Percentiles rank a stretch among this genome's conserved stretches.
These are phyloP conservation scores for Diplodia corticola DNA, from an alignment of 2,329 filamentous ascomycete species.

Conservation along the genomic window DNA sequence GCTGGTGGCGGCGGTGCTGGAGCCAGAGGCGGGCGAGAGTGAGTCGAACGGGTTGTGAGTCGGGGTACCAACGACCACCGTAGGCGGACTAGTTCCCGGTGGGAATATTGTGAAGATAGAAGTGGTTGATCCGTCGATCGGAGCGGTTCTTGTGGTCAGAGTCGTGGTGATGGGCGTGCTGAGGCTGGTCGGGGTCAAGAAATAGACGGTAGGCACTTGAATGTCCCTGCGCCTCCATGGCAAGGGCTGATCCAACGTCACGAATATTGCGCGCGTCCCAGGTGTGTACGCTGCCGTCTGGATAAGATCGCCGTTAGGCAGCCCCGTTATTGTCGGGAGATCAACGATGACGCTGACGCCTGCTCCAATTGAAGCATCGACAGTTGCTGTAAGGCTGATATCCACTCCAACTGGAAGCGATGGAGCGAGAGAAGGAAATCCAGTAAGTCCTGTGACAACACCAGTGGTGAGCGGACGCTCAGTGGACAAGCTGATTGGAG, in stretches of 20 bases:
- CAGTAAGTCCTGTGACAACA: background rate
- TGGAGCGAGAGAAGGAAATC: background rate
- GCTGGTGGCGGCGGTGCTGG: background rate
- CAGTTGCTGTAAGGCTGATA: background rate
- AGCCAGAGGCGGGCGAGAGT: background rate
- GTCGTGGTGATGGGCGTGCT: background rate
- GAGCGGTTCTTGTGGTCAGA: background rate
- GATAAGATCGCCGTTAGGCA: background rate
- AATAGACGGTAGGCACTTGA: background rate
- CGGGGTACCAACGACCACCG: constrained; percentile 8
- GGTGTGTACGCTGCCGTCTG: constrained; percentile 5
- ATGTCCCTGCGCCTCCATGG: background rate
- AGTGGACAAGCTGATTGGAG: background rate
- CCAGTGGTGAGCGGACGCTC: background rate
- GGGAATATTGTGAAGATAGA: constrained; percentile 8
- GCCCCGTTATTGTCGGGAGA: background rate
- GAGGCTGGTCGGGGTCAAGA: constrained; percentile 4
- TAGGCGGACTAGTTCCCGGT: background rate
- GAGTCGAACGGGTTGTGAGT: background rate
- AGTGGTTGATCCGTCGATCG: background rate
- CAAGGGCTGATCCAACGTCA: background rate
- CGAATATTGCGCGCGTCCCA: background rate
- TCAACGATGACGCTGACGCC: background rate
- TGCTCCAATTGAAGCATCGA: background rate
- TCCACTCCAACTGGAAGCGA: background rate